Evolutionary conservation across 1,284 basidiomycete species (phyloP), one percentile per base, ranked within the genome.

Genomic region (Austroboletus rostrupii): DNA sequence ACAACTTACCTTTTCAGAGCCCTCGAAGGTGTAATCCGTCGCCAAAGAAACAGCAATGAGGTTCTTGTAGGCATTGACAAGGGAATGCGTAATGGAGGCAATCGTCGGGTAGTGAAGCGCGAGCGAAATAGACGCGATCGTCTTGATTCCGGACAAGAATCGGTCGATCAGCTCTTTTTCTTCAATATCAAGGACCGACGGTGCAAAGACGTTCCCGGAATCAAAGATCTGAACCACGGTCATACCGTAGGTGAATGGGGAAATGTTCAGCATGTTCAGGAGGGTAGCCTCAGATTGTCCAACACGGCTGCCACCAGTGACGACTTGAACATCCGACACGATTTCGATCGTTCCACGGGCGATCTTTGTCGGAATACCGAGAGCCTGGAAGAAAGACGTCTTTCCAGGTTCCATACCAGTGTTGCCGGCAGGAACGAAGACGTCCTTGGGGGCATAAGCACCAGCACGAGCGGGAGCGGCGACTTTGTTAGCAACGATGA

Each of bases 291-390:
- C 96, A 73, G 96, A 99, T 19, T 89, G 71, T 62, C 97, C 97
- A 72, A 99, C 96, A 80, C 92, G 92, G 62, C 81, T 87, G 61
- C 95, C 95, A 52, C 85, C 91, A 47, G 77, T 75, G 64, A 99
- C 92, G 77, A 99, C 95, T 78, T 97, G 87, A 69, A 99, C 89
- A 70, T 98, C 96, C 59, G 86, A 85, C 56, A 97, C 93, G 71
- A 99, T 99, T 90, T 99, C 96, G 68, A 99, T 99, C 52, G 97
- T 99, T 84, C 96, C 96, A 88, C 96, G 91, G 53, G 97, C 95
- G 66, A 99, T 99, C 87, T 99, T 99, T 75, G 96, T 99, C 47
- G 97, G 96, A 72, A 99, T 95, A 81, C 92, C 90, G 68, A 99
- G 88, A 54, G 96, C 96, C 83, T 99, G 96, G 93, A 99, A 99